A percentile compares a stretch with the other conserved stretches of the same genome.
Evolutionary conservation across 2,329 filamentous ascomycete genomes (phyloP).

Genomic region (Ophiostoma perfectum): DNA sequence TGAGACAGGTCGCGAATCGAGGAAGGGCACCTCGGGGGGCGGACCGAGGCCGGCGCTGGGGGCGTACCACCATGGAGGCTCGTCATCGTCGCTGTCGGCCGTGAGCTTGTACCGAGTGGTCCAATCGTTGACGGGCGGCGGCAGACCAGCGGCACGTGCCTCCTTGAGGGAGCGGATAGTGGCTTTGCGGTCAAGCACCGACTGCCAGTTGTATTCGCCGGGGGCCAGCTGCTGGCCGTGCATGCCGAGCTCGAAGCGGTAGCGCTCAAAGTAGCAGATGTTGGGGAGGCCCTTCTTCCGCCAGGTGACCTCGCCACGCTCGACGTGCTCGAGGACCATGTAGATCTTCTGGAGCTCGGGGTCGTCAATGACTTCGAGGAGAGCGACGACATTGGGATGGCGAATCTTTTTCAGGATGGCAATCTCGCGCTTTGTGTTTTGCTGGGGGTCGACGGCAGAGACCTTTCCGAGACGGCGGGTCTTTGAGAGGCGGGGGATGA

Average conservation of each 20-base stretch:
- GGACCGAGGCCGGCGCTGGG: constrained; percentile 17
- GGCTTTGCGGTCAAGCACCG: constrained; percentile 54
- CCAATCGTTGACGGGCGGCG: constrained; percentile 64
- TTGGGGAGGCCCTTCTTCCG: constrained; percentile 79
- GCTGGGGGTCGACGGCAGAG: constrained; percentile 57
- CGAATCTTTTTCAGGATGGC: constrained; percentile 97
- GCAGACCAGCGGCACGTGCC: constrained; percentile 43
- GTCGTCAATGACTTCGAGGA: constrained; percentile 96
- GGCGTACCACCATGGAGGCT: constrained; percentile 36
- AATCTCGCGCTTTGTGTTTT: constrained; percentile 91
- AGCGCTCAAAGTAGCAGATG: constrained; percentile 76
- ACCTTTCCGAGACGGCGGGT: constrained; percentile 85
- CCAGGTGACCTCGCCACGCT: constrained; percentile 92
- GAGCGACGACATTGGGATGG: constrained; percentile 91
- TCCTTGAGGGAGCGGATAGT: constrained; percentile 53
- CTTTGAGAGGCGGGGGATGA: constrained; percentile 93
- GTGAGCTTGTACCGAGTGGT: constrained; percentile 73
- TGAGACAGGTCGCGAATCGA: constrained; percentile 35
- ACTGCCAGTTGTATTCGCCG: constrained; percentile 57
- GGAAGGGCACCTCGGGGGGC: constrained; percentile 8
- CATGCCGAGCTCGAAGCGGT: constrained; percentile 69
- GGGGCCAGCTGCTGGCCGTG: constrained; percentile 52
- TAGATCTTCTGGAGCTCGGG: constrained; percentile 96
- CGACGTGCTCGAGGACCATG: constrained; percentile 92
- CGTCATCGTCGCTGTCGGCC: constrained; percentile 43